Evolutionary conservation across 83 land plant species (phyloP), one percentile per base, ranked within the genome.

Genomic region (Diphasiastrum complanatum): DNA sequence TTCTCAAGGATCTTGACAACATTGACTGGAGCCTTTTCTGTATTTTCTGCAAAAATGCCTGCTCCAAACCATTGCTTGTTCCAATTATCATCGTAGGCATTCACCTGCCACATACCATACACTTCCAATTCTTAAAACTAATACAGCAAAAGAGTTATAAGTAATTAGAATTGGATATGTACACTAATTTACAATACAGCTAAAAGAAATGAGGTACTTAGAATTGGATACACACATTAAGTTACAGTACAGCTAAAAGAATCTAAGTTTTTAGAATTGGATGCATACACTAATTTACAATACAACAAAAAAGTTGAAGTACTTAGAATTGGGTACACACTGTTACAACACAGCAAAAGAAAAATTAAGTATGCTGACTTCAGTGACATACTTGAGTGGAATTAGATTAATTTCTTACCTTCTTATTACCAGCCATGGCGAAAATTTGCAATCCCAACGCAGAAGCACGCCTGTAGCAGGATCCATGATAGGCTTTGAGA

Each of bases 1-100:
- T 79, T 76, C 80, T 93, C 99, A 47, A 89, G 76, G 45, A 72
- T 76, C 76, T 81, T 85, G 60, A 89, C 80, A 35, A 93, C 83
- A 70, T 93, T 95, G 10, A 93, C 71, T 18, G 77, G 78, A 32
- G 78, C 61, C 18, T 75, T 70, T 69, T 89, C 91, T 40, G 78
- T 72, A n/a, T 81, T 79, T 69, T 93, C 96, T 31, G 48, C 49
- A 67, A 92, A 92, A 47, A 89, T 66, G 3, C 98, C 98, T 1
- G 96, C 96, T 2, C 98, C 98, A 60, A 57, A 92, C 96, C 98
- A 92, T 55, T 83, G 76, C 65, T 92, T 92, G 80, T 78, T 61
- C 98, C 98, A 92, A 3, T 52, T 58, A 26, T 52, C 74, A 58
- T 92, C 96, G 70, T 89, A 92, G 4, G 72, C 78, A 71, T 92